Conservation (phyloP, 2,329 filamentous ascomycete genomes). For the Diplodia corticola region DNA sequence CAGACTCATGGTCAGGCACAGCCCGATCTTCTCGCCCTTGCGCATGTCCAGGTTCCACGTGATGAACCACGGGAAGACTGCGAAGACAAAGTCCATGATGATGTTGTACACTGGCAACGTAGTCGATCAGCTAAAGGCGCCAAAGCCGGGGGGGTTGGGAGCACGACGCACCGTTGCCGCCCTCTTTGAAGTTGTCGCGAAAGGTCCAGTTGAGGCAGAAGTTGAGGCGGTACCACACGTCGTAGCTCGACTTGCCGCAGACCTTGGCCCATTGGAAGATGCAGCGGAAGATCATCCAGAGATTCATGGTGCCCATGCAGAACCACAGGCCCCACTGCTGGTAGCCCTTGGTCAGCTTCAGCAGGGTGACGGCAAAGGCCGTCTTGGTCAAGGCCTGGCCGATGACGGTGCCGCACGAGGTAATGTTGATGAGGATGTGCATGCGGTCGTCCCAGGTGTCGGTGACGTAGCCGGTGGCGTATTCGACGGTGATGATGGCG, state of each 20-base stretch:
- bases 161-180: slow-evolving; percentile 53
- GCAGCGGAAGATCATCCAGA: slow-evolving; percentile 51
- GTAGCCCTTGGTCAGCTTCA: slow-evolving; percentile 49
- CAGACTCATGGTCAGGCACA: slow-evolving; percentile 54
- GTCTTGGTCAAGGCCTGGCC: slow-evolving; percentile 42
- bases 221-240: slow-evolving; percentile 51
- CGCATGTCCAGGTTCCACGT: slow-evolving; percentile 52
- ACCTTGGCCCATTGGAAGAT: slow-evolving; percentile 54
- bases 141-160: too few relatives aligned
- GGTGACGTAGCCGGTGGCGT: slow-evolving; percentile 51
- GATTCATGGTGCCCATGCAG: slow-evolving; percentile 53
- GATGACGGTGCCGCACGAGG: slow-evolving; percentile 42
- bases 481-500: slow-evolving; percentile 49
- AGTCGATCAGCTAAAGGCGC: slow-evolving; percentile 25
- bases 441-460: slow-evolving; percentile 54
- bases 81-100: slow-evolving; percentile 56
- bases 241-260: slow-evolving; percentile 46
- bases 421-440: slow-evolving; percentile 54
- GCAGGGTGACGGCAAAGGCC: slow-evolving; percentile 43
- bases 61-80: slow-evolving; percentile 53
- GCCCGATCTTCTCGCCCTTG: slow-evolving; percentile 51
- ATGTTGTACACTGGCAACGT: slow-evolving; percentile 53
- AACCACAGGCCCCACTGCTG: slow-evolving; percentile 50
- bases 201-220: slow-evolving; percentile 46
- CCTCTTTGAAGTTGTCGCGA: slow-evolving; percentile 50